These are phyloP conservation scores for Hypholoma fasciculare DNA, from an alignment of 768 basidiomycete genomes.

Conservation along the genomic window DNA sequence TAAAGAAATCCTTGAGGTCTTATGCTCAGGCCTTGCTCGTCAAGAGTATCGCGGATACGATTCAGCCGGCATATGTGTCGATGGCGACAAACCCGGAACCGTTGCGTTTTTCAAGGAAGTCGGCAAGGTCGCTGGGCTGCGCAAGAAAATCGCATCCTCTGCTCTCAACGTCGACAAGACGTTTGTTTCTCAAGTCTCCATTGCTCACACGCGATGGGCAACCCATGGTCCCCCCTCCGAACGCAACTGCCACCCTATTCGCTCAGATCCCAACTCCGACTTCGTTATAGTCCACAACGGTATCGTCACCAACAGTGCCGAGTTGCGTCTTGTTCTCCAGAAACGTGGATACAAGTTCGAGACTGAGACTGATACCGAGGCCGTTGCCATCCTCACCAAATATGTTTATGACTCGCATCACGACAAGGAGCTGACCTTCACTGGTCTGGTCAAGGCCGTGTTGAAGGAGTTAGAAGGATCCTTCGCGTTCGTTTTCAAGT, in stretches of 20 bases:
- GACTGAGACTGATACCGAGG: conserved; percentile 97
- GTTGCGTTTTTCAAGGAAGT: conserved; percentile 95
- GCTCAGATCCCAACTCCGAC: conserved; percentile 76
- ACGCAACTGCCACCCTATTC: conserved; percentile 93
- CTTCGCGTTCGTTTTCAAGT: conserved; percentile 99
- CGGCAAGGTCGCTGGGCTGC: conserved; percentile 92
- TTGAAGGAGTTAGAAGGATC: conserved; percentile 98
- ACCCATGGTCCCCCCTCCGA: conserved; percentile 92
- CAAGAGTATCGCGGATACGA: conserved; percentile 99
- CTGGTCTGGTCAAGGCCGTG: conserved; percentile 90
- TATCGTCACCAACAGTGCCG: conserved; percentile 92
- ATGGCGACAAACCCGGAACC: conserved; percentile 82
- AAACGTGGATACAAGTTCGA: conserved; percentile 95
- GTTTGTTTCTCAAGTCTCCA: conserved; percentile 86
- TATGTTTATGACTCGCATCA: conserved; percentile 95
- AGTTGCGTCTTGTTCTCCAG: conserved; percentile 89
- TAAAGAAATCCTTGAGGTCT: conserved; percentile 87
- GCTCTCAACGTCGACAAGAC: conserved; percentile 72
- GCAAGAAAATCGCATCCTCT: conserved; percentile 82
- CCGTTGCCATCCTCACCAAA: conserved; percentile 93
- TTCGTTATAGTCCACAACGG: conserved; percentile 98
- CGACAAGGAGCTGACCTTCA: conserved; percentile 84
- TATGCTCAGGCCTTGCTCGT: conserved; percentile 87
- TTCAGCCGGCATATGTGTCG: conserved; percentile 87
- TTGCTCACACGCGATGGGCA: conserved; percentile 99